These are phyloP conservation scores for Globisporangium nodosum DNA, from an alignment of 352 stramenopile species.

Conservation along the genomic window DNA sequence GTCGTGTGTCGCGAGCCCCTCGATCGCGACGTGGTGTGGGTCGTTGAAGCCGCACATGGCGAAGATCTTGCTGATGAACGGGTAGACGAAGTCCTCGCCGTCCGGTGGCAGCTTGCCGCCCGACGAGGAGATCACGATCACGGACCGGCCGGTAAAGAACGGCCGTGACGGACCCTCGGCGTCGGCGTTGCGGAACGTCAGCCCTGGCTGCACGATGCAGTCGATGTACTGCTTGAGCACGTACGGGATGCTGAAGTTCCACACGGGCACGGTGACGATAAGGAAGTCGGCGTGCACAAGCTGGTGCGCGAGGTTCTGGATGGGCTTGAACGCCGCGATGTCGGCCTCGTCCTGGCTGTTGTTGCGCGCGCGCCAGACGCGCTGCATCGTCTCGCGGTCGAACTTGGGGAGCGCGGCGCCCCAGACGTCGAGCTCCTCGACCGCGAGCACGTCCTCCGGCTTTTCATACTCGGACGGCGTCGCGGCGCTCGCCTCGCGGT, in stretches of 20 bases:
- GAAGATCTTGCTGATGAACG: constrained; percentile 70
- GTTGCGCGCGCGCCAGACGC: constrained; percentile 63
- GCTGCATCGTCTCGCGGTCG: constrained; percentile 61
- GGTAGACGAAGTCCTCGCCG: constrained; percentile 63
- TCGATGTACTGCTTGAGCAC: constrained; percentile 84
- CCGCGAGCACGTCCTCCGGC: constrained; percentile 46
- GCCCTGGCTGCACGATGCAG: constrained; percentile 63
- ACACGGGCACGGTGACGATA: constrained; percentile 68
- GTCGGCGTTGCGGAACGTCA: constrained; percentile 70
- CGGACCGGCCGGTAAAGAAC: constrained; percentile 45
- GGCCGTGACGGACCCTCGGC: constrained; percentile 45
- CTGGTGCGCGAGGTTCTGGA: constrained; percentile 57
- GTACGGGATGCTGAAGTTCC: constrained; percentile 77
- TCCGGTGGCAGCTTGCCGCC: constrained; percentile 50
- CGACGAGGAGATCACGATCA: constrained; percentile 76
- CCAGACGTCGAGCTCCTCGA: constrained; percentile 73
- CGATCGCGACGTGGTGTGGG: constrained; percentile 55
- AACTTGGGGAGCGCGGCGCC: constrained; percentile 56
- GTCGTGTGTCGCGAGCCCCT: constrained; percentile 53
- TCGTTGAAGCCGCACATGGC: constrained; percentile 73
- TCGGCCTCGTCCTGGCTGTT: constrained; percentile 50
- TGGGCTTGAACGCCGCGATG: constrained; percentile 52
- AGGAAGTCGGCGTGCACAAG: constrained; percentile 69
- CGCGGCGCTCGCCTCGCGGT: constrained; percentile 24
- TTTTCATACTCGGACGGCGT: constrained; percentile 14